Conservation (phyloP, 495 filamentous ascomycete genomes). For the Tuber aestivum region DNA sequence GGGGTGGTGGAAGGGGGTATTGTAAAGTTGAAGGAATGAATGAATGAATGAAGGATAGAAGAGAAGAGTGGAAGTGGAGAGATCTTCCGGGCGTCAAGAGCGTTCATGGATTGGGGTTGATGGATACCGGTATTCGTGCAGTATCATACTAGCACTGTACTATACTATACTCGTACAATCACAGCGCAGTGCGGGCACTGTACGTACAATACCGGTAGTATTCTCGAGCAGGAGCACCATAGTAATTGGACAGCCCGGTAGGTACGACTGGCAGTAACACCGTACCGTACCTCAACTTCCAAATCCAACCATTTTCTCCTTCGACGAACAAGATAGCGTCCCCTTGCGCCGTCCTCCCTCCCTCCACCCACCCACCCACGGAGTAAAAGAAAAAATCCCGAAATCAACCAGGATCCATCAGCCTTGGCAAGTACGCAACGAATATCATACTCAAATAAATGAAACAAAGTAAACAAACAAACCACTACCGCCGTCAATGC, state of each 20-base stretch:
- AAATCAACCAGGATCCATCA: not conserved
- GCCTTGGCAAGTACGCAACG: not conserved
- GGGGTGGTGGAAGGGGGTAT: too few species aligned
- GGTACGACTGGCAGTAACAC: not conserved
- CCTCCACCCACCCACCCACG: not conserved
- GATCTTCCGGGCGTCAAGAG: not conserved
- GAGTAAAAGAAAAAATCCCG: conserved; percentile 12
- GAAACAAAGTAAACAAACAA: not conserved
- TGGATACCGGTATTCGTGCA: not conserved
- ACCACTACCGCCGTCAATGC: not conserved
- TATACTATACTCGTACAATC: not conserved
- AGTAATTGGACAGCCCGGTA: not conserved
- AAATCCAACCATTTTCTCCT: not conserved
- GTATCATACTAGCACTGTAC: not conserved
- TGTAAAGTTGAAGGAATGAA: conserved; percentile 20
- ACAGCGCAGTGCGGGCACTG: not conserved
- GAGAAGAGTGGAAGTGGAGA: conserved; percentile 9
- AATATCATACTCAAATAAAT: not conserved
- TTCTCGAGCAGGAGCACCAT: too few species aligned
- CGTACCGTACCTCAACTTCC: not conserved
- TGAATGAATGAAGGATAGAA: conserved; percentile 17
- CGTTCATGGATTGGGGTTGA: not conserved
- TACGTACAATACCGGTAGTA: not conserved
- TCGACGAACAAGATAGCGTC: conserved; percentile 30
- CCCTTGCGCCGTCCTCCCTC: conserved; percentile 30